Evolutionary conservation across 1,284 basidiomycete species (phyloP).

Genomic region (Cryptococcus sp.): DNA sequence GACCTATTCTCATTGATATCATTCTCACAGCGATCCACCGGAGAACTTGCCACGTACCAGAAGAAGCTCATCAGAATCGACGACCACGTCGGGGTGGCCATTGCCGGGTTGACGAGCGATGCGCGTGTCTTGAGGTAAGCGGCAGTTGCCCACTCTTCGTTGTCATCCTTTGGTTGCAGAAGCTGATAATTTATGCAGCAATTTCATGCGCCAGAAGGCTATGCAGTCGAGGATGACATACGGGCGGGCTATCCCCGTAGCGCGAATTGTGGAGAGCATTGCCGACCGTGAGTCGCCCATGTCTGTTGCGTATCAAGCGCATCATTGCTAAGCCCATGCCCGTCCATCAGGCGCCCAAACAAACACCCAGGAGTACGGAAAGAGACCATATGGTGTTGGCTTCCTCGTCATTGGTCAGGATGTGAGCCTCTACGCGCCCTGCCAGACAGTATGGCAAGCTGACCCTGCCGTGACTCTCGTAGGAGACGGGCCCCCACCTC

Average conservation of each 20-base stretch:
- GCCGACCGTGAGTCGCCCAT: slow-evolving; percentile 70
- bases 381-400: slow-evolving; percentile 96
- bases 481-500: slow-evolving; percentile 88
- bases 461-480: neutral
- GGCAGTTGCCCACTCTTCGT: slow-evolving; percentile 1
- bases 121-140: slow-evolving; percentile 88
- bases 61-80: slow-evolving; percentile 99
- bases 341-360: slow-evolving; percentile 80
- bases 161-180: neutral
- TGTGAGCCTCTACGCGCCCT: no score
- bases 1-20: neutral
- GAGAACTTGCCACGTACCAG: slow-evolving; percentile 96
- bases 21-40: slow-evolving; percentile 78
- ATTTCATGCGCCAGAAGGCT: slow-evolving; percentile 99
- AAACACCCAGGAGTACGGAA: slow-evolving; percentile 98
- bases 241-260: slow-evolving; percentile 90
- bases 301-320: neutral
- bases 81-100: slow-evolving; percentile 97
- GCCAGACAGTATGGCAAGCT: neutral
- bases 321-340: slow-evolving; percentile 5
- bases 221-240: slow-evolving; percentile 93
- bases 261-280: slow-evolving; percentile 85
- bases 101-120: slow-evolving; percentile 96
- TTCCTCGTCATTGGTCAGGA: slow-evolving; percentile 97
- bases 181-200: slow-evolving; percentile 55